Evolutionary conservation across 164 flowering plant genomes (phyloP).

Genomic region (Stephania cephalantha): DNA sequence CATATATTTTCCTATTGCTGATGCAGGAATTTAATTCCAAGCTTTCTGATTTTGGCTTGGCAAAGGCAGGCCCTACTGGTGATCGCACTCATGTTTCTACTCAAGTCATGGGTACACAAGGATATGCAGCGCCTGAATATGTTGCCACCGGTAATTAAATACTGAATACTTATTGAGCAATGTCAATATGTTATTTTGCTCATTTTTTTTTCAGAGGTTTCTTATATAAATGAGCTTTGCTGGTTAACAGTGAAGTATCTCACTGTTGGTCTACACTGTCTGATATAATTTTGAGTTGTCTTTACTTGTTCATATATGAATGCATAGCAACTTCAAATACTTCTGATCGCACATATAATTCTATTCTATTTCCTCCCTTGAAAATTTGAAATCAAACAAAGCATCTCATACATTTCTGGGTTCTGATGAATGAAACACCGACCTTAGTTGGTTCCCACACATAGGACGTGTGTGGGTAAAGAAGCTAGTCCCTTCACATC

Average conservation of each 20-base stretch:
- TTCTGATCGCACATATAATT: neutral
- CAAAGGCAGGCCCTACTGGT: conserved; percentile 92
- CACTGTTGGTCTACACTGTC: neutral
- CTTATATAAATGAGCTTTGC: neutral
- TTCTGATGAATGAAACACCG: neutral
- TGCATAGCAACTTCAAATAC: neutral
- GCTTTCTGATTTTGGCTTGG: conserved; percentile 92
- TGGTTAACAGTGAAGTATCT: neutral
- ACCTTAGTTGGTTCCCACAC: too few relatives aligned
- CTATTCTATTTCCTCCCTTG: neutral
- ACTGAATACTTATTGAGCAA: too few relatives aligned
- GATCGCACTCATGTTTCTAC: conserved; percentile 87
- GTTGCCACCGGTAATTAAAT: conserved; percentile 61
- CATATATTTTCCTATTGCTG: neutral
- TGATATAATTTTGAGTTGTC: neutral
- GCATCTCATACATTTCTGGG: neutral
- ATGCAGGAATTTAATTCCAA: conserved; percentile 79
- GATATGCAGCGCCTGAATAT: conserved; percentile 95
- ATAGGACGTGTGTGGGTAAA: too few relatives aligned
- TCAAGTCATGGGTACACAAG: conserved; percentile 89
- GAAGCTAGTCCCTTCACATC: too few relatives aligned
- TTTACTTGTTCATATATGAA: neutral
- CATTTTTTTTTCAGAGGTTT: neutral
- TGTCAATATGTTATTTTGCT: too few relatives aligned
- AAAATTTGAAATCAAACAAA: neutral